Evolutionary conservation across 495 filamentous ascomycete genomes (phyloP).

Genomic region (Clohesyomyces aquaticus): DNA sequence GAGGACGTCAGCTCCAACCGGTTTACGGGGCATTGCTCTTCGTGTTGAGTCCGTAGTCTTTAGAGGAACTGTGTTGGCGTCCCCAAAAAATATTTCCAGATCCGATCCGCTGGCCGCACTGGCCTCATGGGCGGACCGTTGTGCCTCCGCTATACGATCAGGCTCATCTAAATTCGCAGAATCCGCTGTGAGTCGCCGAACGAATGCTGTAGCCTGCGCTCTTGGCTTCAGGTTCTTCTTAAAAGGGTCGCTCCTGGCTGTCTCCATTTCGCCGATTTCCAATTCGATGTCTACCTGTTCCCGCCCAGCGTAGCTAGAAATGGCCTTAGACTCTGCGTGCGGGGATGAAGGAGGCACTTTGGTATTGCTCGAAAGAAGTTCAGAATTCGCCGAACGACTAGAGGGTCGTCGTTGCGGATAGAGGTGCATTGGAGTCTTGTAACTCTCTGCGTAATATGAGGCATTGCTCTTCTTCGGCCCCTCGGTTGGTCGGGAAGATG

Average conservation of each 20-base stretch:
- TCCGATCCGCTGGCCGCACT: background rate
- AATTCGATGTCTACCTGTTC: constrained; percentile 19
- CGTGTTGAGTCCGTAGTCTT: background rate
- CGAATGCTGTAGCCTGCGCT: constrained; percentile 16
- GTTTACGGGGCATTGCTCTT: background rate
- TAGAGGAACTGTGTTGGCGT: background rate
- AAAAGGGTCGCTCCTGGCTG: constrained; percentile 31
- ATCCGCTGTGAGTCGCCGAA: constrained; percentile 21
- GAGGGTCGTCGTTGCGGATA: background rate
- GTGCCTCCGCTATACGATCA: background rate
- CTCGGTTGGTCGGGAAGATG: too few relatives aligned
- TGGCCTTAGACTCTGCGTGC: constrained; percentile 33
- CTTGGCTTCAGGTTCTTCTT: background rate
- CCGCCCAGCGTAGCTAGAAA: constrained; percentile 29
- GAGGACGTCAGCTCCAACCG: background rate
- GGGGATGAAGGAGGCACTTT: constrained; percentile 34
- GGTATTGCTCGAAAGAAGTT: constrained; percentile 38
- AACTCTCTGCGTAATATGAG: background rate
- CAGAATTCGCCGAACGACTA: constrained; percentile 4
- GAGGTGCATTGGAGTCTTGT: constrained; percentile 17
- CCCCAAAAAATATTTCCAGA: background rate
- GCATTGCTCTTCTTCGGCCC: background rate
- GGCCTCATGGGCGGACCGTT: background rate
- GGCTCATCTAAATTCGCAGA: background rate
- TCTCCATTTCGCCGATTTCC: constrained; percentile 16